phyloP scores from a whole-genome alignment of 208 protist species.

The Leishmania tarentolae region DNA sequence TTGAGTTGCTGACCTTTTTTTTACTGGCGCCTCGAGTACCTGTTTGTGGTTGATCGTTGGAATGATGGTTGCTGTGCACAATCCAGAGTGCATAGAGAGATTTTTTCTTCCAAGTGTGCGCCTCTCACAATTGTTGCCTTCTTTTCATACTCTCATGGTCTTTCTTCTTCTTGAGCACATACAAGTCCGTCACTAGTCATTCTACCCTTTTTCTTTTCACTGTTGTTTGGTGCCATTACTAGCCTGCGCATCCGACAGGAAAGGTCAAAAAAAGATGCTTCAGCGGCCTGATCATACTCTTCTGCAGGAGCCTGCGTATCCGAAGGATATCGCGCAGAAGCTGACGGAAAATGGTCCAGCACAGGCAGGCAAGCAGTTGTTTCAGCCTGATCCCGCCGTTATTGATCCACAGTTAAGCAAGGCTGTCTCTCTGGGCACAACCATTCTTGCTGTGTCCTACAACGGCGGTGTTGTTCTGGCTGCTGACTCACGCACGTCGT shows the following conservation, averaged over 20 bases:
- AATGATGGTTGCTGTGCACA: background rate
- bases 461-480: conserved; percentile 97
- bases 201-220: conserved; percentile 5
- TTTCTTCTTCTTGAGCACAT: background rate
- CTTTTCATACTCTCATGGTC: background rate
- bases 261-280: conserved; percentile 47
- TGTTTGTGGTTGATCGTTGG: background rate
- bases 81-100: too few relatives aligned
- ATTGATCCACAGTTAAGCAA: conserved; percentile 86
- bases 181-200: background rate
- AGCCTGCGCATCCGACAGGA: background rate
- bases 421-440: conserved; percentile 93
- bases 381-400: conserved; percentile 71
- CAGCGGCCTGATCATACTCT: conserved; percentile 71
- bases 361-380: conserved; percentile 64
- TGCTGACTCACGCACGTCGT: conserved; percentile 97
- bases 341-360: conserved; percentile 70
- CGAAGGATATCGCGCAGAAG: conserved; percentile 43
- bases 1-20: background rate
- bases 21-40: background rate
- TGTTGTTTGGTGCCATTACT: background rate
- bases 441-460: conserved; percentile 98
- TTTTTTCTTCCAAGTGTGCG: background rate
- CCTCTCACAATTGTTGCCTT: background rate
- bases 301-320: conserved; percentile 79